phyloP scores from a whole-genome alignment of 2,329 filamentous ascomycete species.

The Diaporthe velutina region DNA sequence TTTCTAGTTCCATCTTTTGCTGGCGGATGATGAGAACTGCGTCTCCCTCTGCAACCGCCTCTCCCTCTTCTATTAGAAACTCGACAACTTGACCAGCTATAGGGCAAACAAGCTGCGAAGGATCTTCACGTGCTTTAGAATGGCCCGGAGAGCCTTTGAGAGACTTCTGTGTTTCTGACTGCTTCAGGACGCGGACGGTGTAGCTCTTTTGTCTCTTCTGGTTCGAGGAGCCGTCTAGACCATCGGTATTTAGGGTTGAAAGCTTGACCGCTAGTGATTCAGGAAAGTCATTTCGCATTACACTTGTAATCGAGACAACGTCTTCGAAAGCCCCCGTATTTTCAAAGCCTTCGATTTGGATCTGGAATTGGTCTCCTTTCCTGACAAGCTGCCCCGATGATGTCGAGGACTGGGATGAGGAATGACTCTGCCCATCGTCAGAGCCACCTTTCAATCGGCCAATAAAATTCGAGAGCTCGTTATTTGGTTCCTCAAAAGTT shows the following conservation, averaged over 20 bases:
- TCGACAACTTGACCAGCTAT: constrained; percentile 71
- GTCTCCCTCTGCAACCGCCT: constrained; percentile 62
- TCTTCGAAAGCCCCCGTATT: neutral
- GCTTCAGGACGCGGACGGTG: constrained; percentile 22
- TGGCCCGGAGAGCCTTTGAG: neutral
- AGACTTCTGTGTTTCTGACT: constrained; percentile 11
- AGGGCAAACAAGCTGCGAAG: constrained; percentile 17
- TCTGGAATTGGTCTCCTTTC: constrained; percentile 27
- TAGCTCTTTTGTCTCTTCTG: neutral
- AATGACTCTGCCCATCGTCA: neutral
- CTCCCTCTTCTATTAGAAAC: constrained; percentile 66
- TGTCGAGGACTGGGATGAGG: neutral
- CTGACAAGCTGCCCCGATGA: constrained; percentile 16
- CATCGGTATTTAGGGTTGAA: constrained; percentile 59
- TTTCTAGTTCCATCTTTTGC: constrained; percentile 79
- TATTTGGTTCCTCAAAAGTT: no score
- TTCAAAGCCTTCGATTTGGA: constrained; percentile 2
- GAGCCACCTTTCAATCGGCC: neutral
- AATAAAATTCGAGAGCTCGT: neutral
- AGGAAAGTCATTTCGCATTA: constrained; percentile 69
- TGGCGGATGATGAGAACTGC: constrained; percentile 71
- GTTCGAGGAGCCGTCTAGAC: neutral
- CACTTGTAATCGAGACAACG: constrained; percentile 45
- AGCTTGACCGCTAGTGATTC: constrained; percentile 65
- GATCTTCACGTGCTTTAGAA: neutral